phyloP scores from a whole-genome alignment of 495 filamentous ascomycete species.

The Daldinia bambusicola region DNA sequence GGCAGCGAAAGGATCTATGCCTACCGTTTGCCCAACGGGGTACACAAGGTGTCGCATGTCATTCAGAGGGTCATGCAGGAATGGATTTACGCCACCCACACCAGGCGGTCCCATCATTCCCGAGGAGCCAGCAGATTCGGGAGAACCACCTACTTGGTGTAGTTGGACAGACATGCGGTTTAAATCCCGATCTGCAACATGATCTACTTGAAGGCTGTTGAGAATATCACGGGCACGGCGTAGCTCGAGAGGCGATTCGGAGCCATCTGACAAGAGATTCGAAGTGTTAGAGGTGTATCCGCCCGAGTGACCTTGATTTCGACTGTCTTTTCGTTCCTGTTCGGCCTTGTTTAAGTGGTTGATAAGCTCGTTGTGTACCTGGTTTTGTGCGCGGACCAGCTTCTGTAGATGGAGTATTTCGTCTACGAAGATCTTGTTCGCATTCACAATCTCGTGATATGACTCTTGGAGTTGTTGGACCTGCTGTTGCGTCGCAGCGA shows the following conservation, averaged over 20 bases:
- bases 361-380: slow-evolving; percentile 62
- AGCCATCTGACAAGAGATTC: slow-evolving; percentile 55
- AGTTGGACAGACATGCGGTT: slow-evolving; percentile 80
- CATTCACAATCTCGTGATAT: slow-evolving; percentile 84
- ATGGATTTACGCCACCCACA: slow-evolving; percentile 47
- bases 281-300: slow-evolving; percentile 48
- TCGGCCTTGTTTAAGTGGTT: slow-evolving; percentile 60
- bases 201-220: slow-evolving; percentile 80
- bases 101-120: slow-evolving; percentile 57
- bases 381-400: slow-evolving; percentile 78
- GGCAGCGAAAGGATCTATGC: slow-evolving; percentile 93
- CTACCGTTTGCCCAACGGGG: slow-evolving; percentile 86
- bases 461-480: slow-evolving; percentile 85
- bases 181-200: slow-evolving; percentile 78
- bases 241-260: slow-evolving; percentile 79
- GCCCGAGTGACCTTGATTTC: slow-evolving; percentile 55
- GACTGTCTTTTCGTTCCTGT: slow-evolving; percentile 56
- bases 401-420: slow-evolving; percentile 91
- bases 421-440: slow-evolving; percentile 86
- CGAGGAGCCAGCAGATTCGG: slow-evolving; percentile 57
- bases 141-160: slow-evolving; percentile 66
- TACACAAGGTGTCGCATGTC: slow-evolving; percentile 89
- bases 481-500: slow-evolving; percentile 91
- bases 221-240: slow-evolving; percentile 91
- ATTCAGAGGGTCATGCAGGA: slow-evolving; percentile 60